phyloP scores from a whole-genome alignment of 306 rosid genomes.

The Betula pendula region DNA sequence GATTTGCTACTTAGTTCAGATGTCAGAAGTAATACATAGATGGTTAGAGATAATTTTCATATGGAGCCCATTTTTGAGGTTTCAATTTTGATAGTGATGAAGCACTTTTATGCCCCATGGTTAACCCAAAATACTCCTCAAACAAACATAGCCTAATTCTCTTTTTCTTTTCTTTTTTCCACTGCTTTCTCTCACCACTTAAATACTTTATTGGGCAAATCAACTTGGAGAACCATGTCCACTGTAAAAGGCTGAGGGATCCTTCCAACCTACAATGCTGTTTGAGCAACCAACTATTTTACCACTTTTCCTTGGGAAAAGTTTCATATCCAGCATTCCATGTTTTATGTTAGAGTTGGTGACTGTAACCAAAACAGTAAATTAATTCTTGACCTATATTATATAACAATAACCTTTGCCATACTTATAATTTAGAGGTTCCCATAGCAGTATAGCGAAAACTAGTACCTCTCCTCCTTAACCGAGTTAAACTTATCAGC shows the following conservation, averaged over 20 bases:
- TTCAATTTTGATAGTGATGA: no score
- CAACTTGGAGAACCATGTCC: no score
- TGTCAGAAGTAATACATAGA: no score
- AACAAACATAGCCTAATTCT: no score
- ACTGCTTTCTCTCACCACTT: no score
- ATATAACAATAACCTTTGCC: background rate
- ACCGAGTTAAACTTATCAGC: conserved; percentile 71
- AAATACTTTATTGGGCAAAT: no score
- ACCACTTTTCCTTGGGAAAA: background rate
- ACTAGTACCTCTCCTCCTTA: conserved; percentile 72
- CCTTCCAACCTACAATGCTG: background rate
- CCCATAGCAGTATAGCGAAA: conserved; percentile 17
- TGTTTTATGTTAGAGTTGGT: background rate
- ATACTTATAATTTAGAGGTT: background rate
- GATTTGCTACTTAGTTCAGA: no score
- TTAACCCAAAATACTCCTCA: no score
- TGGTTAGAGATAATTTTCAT: no score
- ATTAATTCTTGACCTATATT: background rate
- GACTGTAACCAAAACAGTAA: background rate
- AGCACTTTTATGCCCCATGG: no score
- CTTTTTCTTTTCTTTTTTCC: no score
- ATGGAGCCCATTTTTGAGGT: no score
- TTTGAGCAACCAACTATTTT: background rate
- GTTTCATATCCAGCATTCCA: background rate
- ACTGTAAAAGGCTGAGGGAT: background rate